phyloP scores from a whole-genome alignment of 805 yeast species.

The Candida fluviatilis region DNA sequence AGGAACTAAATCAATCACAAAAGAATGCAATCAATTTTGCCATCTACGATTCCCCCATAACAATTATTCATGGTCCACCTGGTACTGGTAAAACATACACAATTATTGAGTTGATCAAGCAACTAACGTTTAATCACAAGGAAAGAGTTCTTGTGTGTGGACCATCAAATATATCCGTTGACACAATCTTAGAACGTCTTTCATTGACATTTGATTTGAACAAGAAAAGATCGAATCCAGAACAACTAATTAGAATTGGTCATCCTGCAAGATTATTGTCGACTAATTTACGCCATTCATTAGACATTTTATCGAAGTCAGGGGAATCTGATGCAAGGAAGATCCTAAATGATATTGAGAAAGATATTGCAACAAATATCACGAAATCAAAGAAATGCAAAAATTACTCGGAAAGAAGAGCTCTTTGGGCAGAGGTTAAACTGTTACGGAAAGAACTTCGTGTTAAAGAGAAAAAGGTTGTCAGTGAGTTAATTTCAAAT shows the following conservation, averaged over 20 bases:
- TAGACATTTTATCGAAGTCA: constrained; percentile 64
- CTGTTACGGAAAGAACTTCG: constrained; percentile 66
- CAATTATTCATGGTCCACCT: constrained; percentile 74
- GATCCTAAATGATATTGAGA: constrained; percentile 61
- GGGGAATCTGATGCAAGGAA: constrained; percentile 35
- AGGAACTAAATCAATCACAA: constrained; percentile 63
- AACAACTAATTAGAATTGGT: constrained; percentile 72
- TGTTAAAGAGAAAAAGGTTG: constrained; percentile 58
- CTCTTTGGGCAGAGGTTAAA: constrained; percentile 66
- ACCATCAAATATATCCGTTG: constrained; percentile 90
- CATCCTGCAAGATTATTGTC: constrained; percentile 86
- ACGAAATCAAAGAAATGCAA: constrained; percentile 56
- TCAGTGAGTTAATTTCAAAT: constrained; percentile 51
- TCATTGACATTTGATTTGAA: constrained; percentile 24
- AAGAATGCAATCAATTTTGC: constrained; percentile 67
- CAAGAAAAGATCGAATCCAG: constrained; percentile 18
- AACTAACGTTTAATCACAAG: constrained; percentile 44
- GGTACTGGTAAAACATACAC: constrained; percentile 86
- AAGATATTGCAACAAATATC: constrained; percentile 65
- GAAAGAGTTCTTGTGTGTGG: constrained; percentile 81
- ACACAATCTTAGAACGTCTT: constrained; percentile 80
- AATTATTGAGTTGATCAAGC: constrained; percentile 74
- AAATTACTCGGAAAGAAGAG: constrained; percentile 58
- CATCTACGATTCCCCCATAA: constrained; percentile 48
- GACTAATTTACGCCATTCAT: constrained; percentile 60